These are phyloP conservation scores for Acacia concinna DNA, from an alignment of 331 rosid genomes.

Conservation along the genomic window DNA sequence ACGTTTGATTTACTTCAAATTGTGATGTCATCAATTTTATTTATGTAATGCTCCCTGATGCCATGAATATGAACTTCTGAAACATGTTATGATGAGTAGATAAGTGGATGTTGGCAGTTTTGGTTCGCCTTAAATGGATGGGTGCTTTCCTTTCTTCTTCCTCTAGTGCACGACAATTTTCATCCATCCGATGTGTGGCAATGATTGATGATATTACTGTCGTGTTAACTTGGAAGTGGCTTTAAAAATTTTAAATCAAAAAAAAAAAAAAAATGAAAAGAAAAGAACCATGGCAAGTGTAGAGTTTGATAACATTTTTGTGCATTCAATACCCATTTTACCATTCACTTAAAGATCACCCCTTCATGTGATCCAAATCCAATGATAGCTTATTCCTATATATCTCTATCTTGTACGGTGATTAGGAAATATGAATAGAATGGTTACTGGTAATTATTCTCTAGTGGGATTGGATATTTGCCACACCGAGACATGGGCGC, in stretches of 20 bases:
- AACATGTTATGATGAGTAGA: background rate
- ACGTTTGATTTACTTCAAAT: constrained; percentile 6
- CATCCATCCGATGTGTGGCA: background rate
- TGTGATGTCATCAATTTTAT: background rate
- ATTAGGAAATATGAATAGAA: constrained; percentile 15
- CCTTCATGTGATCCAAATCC: background rate
- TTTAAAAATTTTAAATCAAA: background rate
- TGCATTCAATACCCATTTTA: background rate
- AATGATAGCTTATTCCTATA: background rate
- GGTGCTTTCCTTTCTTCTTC: background rate
- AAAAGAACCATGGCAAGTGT: background rate
- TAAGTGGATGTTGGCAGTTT: background rate
- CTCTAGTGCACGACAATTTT: background rate
- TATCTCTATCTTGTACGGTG: background rate
- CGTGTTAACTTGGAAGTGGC: background rate
- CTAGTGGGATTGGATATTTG: constrained; percentile 7
- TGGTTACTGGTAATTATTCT: background rate
- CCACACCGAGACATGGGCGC: too few species aligned
- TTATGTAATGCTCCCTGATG: background rate
- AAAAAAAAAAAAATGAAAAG: too few species aligned
- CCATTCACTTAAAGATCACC: background rate
- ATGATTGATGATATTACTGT: background rate
- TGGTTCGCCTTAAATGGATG: background rate
- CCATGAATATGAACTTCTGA: constrained; percentile 22
- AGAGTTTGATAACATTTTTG: background rate